These are phyloP conservation scores for Fusarium sp. DNA, from an alignment of 2,329 filamentous ascomycete genomes.

Conservation along the genomic window DNA sequence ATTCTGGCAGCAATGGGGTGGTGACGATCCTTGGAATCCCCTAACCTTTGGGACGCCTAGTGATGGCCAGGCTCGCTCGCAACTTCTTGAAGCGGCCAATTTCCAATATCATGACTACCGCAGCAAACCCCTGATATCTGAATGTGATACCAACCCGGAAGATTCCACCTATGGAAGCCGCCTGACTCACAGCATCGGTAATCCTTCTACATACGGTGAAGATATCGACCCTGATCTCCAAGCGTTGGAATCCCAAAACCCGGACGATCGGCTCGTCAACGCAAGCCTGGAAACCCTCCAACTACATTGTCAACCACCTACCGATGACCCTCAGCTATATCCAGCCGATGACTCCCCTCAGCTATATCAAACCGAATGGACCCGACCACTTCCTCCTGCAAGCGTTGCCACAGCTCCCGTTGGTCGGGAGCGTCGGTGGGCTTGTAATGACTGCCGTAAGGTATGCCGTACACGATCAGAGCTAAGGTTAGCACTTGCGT, in stretches of 20 bases:
- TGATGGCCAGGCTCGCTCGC: slow-evolving; percentile 48
- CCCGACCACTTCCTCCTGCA: slow-evolving; percentile 20
- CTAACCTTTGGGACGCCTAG: slow-evolving; percentile 46
- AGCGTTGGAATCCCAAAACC: slow-evolving; percentile 41
- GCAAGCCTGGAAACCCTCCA: slow-evolving; percentile 53
- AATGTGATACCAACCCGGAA: slow-evolving; percentile 56
- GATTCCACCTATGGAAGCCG: slow-evolving; percentile 64
- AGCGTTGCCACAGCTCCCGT: slow-evolving; percentile 37
- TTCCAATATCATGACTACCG: slow-evolving; percentile 47
- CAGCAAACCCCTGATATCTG: slow-evolving; percentile 53
- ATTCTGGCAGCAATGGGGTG: slow-evolving; percentile 33
- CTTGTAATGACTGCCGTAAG: slow-evolving; percentile 58
- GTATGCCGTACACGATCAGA: slow-evolving; percentile 66
- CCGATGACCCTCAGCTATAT: slow-evolving; percentile 9
- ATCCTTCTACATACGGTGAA: slow-evolving; percentile 61
- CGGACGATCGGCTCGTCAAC: slow-evolving; percentile 47
- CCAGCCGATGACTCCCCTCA: slow-evolving; percentile 7
- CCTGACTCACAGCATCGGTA: slow-evolving; percentile 59
- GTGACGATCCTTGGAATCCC: slow-evolving; percentile 62
- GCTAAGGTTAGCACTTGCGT: slow-evolving; percentile 60
- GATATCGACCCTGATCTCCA: slow-evolving; percentile 58
- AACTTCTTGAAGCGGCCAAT: slow-evolving; percentile 26
- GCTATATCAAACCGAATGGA: slow-evolving; percentile 32
- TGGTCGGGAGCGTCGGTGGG: slow-evolving; percentile 36
- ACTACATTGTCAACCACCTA: slow-evolving; percentile 19